Base-by-base conservation (phyloP, 768 basidiomycete genomes). In the Leccinum longicurvipes region DNA sequence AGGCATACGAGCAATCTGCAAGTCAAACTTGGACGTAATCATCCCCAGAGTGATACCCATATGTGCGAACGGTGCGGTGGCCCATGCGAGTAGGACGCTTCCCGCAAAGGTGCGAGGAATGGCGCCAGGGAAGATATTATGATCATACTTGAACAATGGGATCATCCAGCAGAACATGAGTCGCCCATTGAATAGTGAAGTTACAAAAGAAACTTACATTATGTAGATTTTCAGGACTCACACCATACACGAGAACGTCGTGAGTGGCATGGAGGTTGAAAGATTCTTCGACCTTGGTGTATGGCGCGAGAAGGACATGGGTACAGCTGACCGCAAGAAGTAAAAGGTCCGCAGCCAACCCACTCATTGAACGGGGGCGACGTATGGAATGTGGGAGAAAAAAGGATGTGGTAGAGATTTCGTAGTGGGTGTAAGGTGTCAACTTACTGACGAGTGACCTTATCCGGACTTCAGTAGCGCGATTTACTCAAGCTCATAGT, bases 221-320 rank as follows among this genome's bases (percentile, higher is more conserved):
- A 36, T 60, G 65, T 25, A 91, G 68, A 31, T 63, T 69, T 3
- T 67, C 64, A 2, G 72, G 66, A 1, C 66, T 47, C 17, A 84
- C 67, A 2, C 94, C 93, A 64, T 93, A 86, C 73, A 87, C 80
- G 27, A 98, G 74, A 24, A 92, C 76, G 71, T 99, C 97, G 66
- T 97, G 92, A 1, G 79, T 80, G 0, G 92, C 94, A 67, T 98
- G 97, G 9, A 98, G 80, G 61, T 89, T 94, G 78, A 98, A 98
- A 65, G 89, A 91, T 73, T 99, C 97, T 71, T 99, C 97, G 27
- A 99, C 97, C 74, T 99, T 99, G 4, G 91, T 90, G 68, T 89
- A 93, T 0, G 97, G 96, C 3, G 91, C 82, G 3, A 91, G 74
- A 24, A 89, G 61, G 47, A 95, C 87, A 60, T 96, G 88, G 1